Evolutionary conservation across 2,329 filamentous ascomycete genomes (phyloP).

Genomic region (Neurospora crassa): DNA sequence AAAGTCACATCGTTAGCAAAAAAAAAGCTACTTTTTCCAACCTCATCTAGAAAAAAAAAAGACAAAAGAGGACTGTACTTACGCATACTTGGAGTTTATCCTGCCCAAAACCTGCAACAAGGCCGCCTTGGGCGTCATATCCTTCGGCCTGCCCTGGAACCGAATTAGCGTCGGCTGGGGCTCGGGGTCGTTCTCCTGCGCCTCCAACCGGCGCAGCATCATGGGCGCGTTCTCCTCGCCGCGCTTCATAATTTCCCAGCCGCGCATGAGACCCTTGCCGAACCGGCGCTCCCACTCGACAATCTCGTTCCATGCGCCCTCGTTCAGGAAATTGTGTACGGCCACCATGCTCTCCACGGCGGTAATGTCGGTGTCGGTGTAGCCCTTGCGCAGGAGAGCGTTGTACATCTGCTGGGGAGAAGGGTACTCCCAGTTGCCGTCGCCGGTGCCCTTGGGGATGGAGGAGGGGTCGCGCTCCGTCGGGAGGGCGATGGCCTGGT

Average conservation of each 20-base stretch:
- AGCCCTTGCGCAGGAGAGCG: slow-evolving; percentile 88
- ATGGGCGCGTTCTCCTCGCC: slow-evolving; percentile 54
- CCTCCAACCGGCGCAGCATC: slow-evolving; percentile 28
- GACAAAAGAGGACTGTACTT: slow-evolving; percentile 23
- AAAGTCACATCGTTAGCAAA: not conserved
- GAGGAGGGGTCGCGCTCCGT: slow-evolving; percentile 76
- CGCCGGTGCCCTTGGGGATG: slow-evolving; percentile 75
- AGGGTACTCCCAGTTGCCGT: slow-evolving; percentile 91
- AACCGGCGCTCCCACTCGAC: slow-evolving; percentile 89
- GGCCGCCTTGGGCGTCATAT: slow-evolving; percentile 83
- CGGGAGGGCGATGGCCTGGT: slow-evolving; percentile 66
- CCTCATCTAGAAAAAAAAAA: not conserved
- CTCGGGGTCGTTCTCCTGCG: slow-evolving; percentile 34
- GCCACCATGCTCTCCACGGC: slow-evolving; percentile 96
- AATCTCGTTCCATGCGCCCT: slow-evolving; percentile 94
- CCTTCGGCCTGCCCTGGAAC: slow-evolving; percentile 82
- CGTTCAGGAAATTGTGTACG: slow-evolving; percentile 96
- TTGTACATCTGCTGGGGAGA: slow-evolving; percentile 99
- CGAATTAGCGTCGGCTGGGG: slow-evolving; percentile 66
- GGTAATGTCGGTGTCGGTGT: slow-evolving; percentile 86
- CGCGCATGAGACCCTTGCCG: slow-evolving; percentile 57
- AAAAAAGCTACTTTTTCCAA: not conserved
- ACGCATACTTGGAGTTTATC: slow-evolving; percentile 70
- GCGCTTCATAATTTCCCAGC: slow-evolving; percentile 63
- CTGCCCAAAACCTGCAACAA: slow-evolving; percentile 73